phyloP scores from a whole-genome alignment of 345 rosid species.

The Nasturtium officinale region DNA sequence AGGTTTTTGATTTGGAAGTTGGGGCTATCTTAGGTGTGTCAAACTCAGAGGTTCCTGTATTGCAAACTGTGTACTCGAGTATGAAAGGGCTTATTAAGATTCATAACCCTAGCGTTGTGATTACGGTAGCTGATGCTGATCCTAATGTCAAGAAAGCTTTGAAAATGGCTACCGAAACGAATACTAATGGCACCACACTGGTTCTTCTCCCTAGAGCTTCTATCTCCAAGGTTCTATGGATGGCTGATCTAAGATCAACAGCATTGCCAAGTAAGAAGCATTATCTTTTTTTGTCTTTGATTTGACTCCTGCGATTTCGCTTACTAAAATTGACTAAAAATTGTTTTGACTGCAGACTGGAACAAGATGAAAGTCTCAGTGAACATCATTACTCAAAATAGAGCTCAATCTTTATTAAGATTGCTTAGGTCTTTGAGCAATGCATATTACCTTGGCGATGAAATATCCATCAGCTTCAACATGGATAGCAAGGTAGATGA shows the following conservation, averaged over 20 bases:
- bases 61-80: constrained; percentile 84
- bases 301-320: constrained; percentile 3
- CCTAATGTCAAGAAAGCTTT: constrained; percentile 80
- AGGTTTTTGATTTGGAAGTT: constrained; percentile 79
- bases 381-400: constrained; percentile 90
- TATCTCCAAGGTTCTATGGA: constrained; percentile 86
- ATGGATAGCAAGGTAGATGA: constrained; percentile 95
- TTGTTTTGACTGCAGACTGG: constrained; percentile 69
- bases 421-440: constrained; percentile 74
- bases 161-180: constrained; percentile 78
- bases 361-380: constrained; percentile 84
- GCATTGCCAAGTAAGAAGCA: constrained; percentile 83
- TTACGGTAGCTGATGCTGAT: constrained; percentile 75
- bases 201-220: constrained; percentile 76
- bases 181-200: constrained; percentile 53
- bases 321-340: neutral
- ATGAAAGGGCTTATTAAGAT: constrained; percentile 88
- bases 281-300: neutral
- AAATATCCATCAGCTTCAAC: constrained; percentile 86
- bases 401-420: constrained; percentile 66
- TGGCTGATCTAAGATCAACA: constrained; percentile 94
- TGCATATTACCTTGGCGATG: constrained; percentile 85
- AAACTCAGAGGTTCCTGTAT: constrained; percentile 86
- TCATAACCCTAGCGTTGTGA: constrained; percentile 91
- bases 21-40: constrained; percentile 66